Conservation (phyloP, 305 asterid species). For the Fraxinus velutina region DNA sequence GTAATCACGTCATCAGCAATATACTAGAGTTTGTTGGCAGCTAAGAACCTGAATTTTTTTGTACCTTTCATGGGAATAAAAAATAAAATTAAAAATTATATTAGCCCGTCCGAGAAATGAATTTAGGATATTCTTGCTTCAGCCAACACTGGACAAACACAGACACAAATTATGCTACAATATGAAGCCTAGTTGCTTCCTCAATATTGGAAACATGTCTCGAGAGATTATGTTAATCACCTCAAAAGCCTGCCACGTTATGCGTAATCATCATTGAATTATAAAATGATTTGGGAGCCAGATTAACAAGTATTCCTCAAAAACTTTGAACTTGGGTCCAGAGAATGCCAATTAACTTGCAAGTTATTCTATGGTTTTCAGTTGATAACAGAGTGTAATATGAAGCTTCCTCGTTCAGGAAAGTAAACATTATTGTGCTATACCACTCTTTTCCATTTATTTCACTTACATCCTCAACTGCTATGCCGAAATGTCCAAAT, state of each 20-base stretch:
- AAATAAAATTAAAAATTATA: neutral
- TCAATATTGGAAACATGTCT: neutral
- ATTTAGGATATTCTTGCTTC: neutral
- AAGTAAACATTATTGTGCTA: neutral
- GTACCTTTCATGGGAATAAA: neutral
- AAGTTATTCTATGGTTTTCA: neutral
- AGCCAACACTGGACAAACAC: neutral
- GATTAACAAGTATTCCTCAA: neutral
- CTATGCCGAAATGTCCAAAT: slow-evolving; percentile 51
- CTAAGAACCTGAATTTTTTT: neutral
- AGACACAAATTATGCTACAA: neutral
- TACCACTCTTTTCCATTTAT: neutral
- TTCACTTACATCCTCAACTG: slow-evolving; percentile 43
- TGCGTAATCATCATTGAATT: neutral
- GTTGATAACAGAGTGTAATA: neutral
- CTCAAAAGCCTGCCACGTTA: neutral
- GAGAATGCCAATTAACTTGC: neutral
- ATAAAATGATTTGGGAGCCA: neutral
- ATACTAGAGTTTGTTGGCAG: neutral
- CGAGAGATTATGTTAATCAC: neutral
- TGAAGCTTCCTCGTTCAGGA: neutral
- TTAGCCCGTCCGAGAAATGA: neutral
- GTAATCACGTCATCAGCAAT: neutral
- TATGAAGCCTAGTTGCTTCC: neutral
- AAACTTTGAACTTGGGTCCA: neutral